These are phyloP conservation scores for Biscogniauxia mediterranea DNA, from an alignment of 2,329 filamentous ascomycete species.

Conservation along the genomic window DNA sequence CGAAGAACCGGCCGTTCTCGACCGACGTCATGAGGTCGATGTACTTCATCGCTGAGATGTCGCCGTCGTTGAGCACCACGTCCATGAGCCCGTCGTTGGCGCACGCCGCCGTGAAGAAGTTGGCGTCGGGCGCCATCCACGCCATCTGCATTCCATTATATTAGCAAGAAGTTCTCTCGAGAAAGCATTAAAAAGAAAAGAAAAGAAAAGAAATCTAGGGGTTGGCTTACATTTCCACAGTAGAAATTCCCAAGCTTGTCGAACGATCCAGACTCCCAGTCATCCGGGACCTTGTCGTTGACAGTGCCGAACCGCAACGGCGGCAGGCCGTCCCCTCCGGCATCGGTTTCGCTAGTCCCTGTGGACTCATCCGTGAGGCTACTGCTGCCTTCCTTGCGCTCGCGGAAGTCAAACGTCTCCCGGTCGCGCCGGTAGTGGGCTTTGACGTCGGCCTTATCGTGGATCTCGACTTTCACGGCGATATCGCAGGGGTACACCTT, in stretches of 20 bases:
- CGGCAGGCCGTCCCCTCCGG: conserved; percentile 63
- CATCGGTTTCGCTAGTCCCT: conserved; percentile 18
- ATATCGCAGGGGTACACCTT: conserved; percentile 87
- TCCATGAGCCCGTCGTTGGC: conserved; percentile 86
- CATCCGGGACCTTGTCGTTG: conserved; percentile 70
- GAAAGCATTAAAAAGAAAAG: neutral
- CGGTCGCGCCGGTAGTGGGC: conserved; percentile 62
- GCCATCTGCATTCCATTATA: conserved; percentile 61
- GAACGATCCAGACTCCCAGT: conserved; percentile 72
- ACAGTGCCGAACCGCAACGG: conserved; percentile 76
- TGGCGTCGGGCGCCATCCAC: conserved; percentile 81
- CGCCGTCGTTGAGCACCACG: conserved; percentile 75
- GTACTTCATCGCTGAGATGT: conserved; percentile 64
- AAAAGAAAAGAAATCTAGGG: no score
- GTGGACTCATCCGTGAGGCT: conserved; percentile 21
- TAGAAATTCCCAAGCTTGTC: conserved; percentile 90
- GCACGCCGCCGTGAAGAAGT: conserved; percentile 83
- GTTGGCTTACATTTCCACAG: conserved; percentile 70
- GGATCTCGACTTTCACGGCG: conserved; percentile 78
- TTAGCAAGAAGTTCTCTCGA: conserved; percentile 13
- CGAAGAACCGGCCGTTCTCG: conserved; percentile 73
- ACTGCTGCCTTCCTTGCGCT: conserved; percentile 31
- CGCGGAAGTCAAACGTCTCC: conserved; percentile 5
- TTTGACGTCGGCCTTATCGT: conserved; percentile 71
- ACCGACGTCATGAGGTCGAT: conserved; percentile 70